phyloP scores from a whole-genome alignment of 2,329 filamentous ascomycete genomes.

The Dothidotthia symphoricarpi region DNA sequence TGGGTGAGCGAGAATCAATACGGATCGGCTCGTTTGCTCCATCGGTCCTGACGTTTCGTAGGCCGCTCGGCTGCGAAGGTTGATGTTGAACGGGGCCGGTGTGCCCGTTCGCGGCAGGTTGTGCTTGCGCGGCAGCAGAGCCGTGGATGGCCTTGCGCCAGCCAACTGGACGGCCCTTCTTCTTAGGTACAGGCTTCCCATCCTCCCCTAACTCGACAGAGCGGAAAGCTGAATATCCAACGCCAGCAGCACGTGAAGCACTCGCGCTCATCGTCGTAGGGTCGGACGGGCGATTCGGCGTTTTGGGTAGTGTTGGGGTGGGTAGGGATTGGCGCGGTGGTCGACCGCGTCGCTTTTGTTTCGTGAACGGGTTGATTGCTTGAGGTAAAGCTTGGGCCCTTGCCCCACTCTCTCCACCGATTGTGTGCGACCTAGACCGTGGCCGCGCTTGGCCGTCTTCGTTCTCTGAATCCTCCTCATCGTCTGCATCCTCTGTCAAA shows the following conservation, averaged over 20 bases:
- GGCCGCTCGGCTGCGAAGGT: conserved; percentile 24
- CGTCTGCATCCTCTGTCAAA: conserved; percentile 35
- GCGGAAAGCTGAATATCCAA: conserved; percentile 48
- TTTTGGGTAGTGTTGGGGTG: conserved; percentile 13
- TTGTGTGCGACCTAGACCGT: conserved; percentile 17
- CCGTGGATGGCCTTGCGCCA: conserved; percentile 52
- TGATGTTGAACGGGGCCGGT: conserved; percentile 9
- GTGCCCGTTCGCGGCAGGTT: conserved; percentile 23
- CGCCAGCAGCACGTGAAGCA: conserved; percentile 21
- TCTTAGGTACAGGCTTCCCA: conserved; percentile 42
- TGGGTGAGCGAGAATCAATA: conserved; percentile 36
- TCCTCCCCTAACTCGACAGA: conserved; percentile 31
- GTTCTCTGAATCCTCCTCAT: conserved; percentile 39
- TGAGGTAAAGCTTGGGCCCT: conserved; percentile 31
- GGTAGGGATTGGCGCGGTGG: conserved; percentile 37
- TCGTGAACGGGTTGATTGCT: conserved; percentile 35
- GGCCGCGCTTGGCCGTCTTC: conserved; percentile 9
- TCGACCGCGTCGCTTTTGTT: conserved; percentile 36
- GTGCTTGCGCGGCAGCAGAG: conserved; percentile 27
- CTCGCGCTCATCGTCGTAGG: conserved; percentile 27
- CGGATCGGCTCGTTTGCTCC: conserved; percentile 17
- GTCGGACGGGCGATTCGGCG: conserved; percentile 14
- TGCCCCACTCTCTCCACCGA: conserved; percentile 22
- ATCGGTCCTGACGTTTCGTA: conserved; percentile 24
- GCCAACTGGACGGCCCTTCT: conserved; percentile 50